phyloP scores from a whole-genome alignment of 108 stramenopile species.

The Discostella pseudostelligera region DNA sequence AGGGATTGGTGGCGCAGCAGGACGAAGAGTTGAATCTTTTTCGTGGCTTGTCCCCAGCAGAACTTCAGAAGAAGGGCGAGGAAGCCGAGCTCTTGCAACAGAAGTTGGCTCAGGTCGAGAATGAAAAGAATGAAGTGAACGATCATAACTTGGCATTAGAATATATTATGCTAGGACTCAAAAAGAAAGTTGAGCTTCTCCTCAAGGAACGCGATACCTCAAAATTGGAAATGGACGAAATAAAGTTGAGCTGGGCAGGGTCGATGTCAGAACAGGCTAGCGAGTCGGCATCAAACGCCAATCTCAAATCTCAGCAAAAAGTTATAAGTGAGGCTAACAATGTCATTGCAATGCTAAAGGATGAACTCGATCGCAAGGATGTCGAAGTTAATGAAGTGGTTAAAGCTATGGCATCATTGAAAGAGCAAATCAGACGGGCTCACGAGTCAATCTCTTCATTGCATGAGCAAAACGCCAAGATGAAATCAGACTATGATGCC shows the following conservation, averaged over 20 bases:
- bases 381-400: slow-evolving; percentile 14
- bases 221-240: slow-evolving; percentile 7
- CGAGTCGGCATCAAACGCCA: too few relatives aligned
- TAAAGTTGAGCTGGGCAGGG: too few relatives aligned
- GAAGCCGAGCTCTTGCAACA: not conserved
- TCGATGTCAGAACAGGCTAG: too few relatives aligned
- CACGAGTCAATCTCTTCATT: slow-evolving; percentile 17
- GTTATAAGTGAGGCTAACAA: not conserved
- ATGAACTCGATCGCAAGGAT: slow-evolving; percentile 41
- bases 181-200: slow-evolving; percentile 6
- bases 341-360: slow-evolving; percentile 33
- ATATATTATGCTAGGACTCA: not conserved
- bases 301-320: not conserved
- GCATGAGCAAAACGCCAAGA: slow-evolving; percentile 8
- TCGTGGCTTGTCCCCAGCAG: not conserved
- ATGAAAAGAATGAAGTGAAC: slow-evolving; percentile 11
- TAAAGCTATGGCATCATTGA: slow-evolving; percentile 14
- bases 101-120: not conserved
- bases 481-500: slow-evolving; percentile 15
- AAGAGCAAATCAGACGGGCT: slow-evolving; percentile 21
- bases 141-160: slow-evolving; percentile 6
- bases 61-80: too few relatives aligned
- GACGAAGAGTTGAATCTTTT: not conserved
- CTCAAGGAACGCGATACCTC: slow-evolving; percentile 6
- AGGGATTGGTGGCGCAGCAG: slow-evolving; percentile 11